Conservation (phyloP, 352 stramenopile species). For the Pythium vanterpoolii region DNA sequence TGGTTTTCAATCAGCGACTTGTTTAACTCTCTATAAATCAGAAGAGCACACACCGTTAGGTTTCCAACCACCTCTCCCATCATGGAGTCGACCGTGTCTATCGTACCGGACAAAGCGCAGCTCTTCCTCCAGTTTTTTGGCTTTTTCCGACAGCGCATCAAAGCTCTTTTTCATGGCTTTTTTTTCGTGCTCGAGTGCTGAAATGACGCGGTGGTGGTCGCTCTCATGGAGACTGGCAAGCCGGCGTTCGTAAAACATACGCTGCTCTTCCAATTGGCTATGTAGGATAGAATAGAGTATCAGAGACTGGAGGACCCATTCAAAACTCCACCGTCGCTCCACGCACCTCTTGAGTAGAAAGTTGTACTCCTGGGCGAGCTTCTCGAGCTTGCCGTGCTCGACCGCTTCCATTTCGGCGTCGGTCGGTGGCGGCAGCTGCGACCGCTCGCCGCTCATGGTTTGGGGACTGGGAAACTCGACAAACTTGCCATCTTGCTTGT, state of each 20-base stretch:
- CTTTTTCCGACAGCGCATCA: constrained; percentile 52
- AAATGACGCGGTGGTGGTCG: constrained; percentile 49
- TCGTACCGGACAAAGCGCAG: constrained; percentile 72
- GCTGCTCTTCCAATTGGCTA: constrained; percentile 95
- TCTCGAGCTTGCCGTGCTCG: constrained; percentile 95
- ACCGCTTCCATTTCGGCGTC: constrained; percentile 87
- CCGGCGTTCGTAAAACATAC: constrained; percentile 89
- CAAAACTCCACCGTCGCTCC: background rate
- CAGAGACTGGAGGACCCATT: background rate
- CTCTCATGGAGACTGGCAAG: constrained; percentile 60
- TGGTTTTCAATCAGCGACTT: constrained; percentile 88
- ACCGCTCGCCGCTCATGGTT: constrained; percentile 60
- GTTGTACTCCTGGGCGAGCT: constrained; percentile 95
- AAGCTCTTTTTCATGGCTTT: constrained; percentile 81
- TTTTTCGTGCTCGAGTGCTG: constrained; percentile 69
- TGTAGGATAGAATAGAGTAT: background rate
- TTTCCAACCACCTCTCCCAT: background rate
- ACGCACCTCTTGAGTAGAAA: constrained; percentile 91
- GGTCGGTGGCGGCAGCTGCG: constrained; percentile 59
- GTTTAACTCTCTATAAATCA: constrained; percentile 63
- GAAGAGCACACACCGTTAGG: background rate
- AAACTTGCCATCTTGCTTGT: constrained; percentile 93
- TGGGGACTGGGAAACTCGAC: constrained; percentile 93
- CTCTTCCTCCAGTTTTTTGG: constrained; percentile 79
- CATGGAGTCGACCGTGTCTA: background rate